Base-by-base conservation (phyloP, 441 rosid species). In the Gossypium schwendimanii region DNA sequence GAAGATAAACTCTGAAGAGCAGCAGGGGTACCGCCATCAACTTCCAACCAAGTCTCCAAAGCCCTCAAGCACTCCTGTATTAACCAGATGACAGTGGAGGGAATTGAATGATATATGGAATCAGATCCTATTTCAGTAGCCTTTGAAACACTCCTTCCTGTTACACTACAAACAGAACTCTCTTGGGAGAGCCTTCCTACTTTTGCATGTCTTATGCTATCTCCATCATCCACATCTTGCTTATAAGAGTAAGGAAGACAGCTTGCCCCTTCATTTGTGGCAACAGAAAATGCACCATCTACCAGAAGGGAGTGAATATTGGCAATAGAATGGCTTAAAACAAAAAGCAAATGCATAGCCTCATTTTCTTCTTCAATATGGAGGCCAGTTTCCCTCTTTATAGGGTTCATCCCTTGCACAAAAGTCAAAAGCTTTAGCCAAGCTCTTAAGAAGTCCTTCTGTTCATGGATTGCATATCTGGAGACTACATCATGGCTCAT, bases 391-490 rank as follows among this genome's bases (percentile, higher is more conserved):
- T 96, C 99, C 87, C 98, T 89, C 88, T 88, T 96, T 44, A 86
- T 76, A 74, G 97, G 91, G 77, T 86, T 81, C 89, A 93, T 87
- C 74, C 98, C 99, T 82, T 96, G 99, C 81, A 91, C 85, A 83
- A 83, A 93, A 79, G 88, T 76, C 81, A 96, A 83, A 76, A 96
- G 92, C 77, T 70, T 81, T 87, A 96, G 83, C 98, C 99, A 93
- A 73, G 89, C 82, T 84, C 84, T 85, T 73, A 87, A 77, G 61
- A 91, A 81, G 74, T 88, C 93, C 76, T 74, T 85, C 70, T 83
- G 89, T 50, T 82, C 91, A 73, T 83, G 81, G 75, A 81, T 83
- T 77, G 89, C 86, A 82, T 85, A 89, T 84, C 83, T 92, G 73
- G 90, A 86, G 68, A 96, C 91, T 24, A 70, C 81, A 72, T 74